phyloP scores from a whole-genome alignment of 495 filamentous ascomycete species.

The Gamarada debralockiae region DNA sequence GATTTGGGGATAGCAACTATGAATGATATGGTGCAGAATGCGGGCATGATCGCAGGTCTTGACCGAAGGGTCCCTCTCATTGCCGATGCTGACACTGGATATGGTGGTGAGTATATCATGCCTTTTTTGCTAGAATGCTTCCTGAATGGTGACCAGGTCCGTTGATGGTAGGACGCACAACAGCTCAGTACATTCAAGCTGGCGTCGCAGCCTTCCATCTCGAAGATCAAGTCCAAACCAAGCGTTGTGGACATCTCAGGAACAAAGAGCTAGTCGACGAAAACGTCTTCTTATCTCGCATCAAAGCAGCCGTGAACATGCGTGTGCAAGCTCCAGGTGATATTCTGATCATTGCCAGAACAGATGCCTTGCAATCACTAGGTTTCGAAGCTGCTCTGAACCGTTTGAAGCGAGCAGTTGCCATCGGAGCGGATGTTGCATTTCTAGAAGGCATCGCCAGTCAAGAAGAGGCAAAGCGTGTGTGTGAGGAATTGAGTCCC shows the following conservation, averaged over 20 bases:
- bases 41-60: slow-evolving; percentile 62
- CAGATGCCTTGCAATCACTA: slow-evolving; percentile 58
- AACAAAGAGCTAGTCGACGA: slow-evolving; percentile 57
- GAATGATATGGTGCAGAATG: slow-evolving; percentile 59
- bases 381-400: slow-evolving; percentile 59
- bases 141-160: slow-evolving; percentile 31
- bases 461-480: slow-evolving; percentile 47
- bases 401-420: slow-evolving; percentile 51
- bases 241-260: slow-evolving; percentile 58
- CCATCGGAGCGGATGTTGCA: slow-evolving; percentile 58
- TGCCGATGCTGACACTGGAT: slow-evolving; percentile 62
- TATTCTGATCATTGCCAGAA: slow-evolving; percentile 67
- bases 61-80: slow-evolving; percentile 56
- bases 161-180: slow-evolving; percentile 58
- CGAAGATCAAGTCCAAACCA: slow-evolving; percentile 65
- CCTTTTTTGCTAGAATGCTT: not conserved
- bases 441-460: slow-evolving; percentile 62
- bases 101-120: slow-evolving; percentile 40
- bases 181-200: slow-evolving; percentile 58
- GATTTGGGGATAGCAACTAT: slow-evolving; percentile 61
- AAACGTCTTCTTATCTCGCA: slow-evolving; percentile 50
- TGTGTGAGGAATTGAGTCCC: slow-evolving; percentile 48
- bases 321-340: slow-evolving; percentile 32
- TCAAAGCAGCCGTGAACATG: slow-evolving; percentile 46
- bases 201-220: slow-evolving; percentile 67